Evolutionary conservation across 2,329 filamentous ascomycete species (phyloP).

Genomic region (Didymella arachidicola): DNA sequence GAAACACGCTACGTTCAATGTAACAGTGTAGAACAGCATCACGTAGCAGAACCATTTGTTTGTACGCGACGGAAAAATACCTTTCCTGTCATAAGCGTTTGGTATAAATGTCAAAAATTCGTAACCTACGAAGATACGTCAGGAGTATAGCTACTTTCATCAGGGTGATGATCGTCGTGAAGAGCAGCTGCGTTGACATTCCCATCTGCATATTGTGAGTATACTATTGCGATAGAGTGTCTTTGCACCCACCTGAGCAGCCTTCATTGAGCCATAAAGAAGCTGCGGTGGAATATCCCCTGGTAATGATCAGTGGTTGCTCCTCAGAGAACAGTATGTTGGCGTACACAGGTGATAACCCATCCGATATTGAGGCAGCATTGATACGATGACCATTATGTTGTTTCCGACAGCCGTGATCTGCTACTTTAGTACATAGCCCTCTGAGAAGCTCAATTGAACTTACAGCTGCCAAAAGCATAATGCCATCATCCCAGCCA

Average conservation of each 20-base stretch:
- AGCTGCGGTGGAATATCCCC: slow-evolving; percentile 34
- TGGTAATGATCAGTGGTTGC: slow-evolving; percentile 11
- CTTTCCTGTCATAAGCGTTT: slow-evolving; percentile 11
- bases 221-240: too few species aligned
- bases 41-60: slow-evolving; percentile 42
- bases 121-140: slow-evolving; percentile 29
- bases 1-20: slow-evolving; percentile 31
- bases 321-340: not conserved
- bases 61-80: slow-evolving; percentile 37
- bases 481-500: slow-evolving; percentile 42
- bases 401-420: slow-evolving; percentile 34
- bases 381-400: slow-evolving; percentile 38
- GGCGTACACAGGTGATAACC: slow-evolving; percentile 42
- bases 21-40: slow-evolving; percentile 35
- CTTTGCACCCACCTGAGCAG: slow-evolving; percentile 24
- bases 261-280: slow-evolving; percentile 25
- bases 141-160: slow-evolving; percentile 41
- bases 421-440: slow-evolving; percentile 6
- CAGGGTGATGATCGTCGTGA: slow-evolving; percentile 34
- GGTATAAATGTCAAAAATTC: not conserved
- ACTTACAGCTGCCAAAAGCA: slow-evolving; percentile 38
- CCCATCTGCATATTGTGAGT: slow-evolving; percentile 30
- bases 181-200: slow-evolving; percentile 35
- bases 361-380: slow-evolving; percentile 36
- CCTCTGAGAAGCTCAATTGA: not conserved